Conservation (phyloP, 2,329 filamentous ascomycete species). For the Periconia macrospinosa region DNA sequence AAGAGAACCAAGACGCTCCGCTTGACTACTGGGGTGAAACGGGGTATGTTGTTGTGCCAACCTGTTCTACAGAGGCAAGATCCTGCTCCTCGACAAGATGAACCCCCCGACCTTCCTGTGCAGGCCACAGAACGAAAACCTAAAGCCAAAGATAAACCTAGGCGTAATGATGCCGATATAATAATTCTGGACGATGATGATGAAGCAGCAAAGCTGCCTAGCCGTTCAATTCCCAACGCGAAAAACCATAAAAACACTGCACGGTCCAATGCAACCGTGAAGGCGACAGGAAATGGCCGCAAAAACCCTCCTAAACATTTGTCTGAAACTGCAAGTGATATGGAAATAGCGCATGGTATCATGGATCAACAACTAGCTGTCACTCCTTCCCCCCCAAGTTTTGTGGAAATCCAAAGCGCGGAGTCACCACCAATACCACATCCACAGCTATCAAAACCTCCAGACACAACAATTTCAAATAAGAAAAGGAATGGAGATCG, state of each 20-base stretch:
- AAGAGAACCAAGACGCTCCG: conserved; percentile 39
- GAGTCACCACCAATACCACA: conserved; percentile 1
- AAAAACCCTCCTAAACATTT: too few species aligned
- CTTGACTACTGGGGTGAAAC: conserved; percentile 41
- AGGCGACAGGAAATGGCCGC: neutral
- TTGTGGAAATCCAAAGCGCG: conserved; percentile 5
- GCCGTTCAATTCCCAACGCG: too few species aligned
- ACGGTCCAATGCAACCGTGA: neutral
- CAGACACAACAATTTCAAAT: conserved; percentile 1
- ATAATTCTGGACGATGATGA: conserved; percentile 5
- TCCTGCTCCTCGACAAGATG: conserved; percentile 6
- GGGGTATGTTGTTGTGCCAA: conserved; percentile 49
- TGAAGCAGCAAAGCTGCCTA: neutral
- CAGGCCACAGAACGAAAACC: neutral
- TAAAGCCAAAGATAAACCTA: neutral
- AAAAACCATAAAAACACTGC: too few species aligned
- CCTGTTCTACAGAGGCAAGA: conserved; percentile 23
- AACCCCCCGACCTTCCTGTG: neutral
- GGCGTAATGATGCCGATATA: conserved; percentile 8
- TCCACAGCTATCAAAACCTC: conserved; percentile 1
- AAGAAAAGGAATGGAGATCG: neutral
- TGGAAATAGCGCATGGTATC: conserved; percentile 27
- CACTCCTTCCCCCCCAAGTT: conserved; percentile 11
- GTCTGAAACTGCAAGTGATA: conserved; percentile 12
- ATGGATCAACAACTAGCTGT: conserved; percentile 33